A percentile compares a stretch with the other conserved stretches of the same genome.
Conservation (phyloP, 768 basidiomycete genomes). For the Termitomyces sp. region DNA sequence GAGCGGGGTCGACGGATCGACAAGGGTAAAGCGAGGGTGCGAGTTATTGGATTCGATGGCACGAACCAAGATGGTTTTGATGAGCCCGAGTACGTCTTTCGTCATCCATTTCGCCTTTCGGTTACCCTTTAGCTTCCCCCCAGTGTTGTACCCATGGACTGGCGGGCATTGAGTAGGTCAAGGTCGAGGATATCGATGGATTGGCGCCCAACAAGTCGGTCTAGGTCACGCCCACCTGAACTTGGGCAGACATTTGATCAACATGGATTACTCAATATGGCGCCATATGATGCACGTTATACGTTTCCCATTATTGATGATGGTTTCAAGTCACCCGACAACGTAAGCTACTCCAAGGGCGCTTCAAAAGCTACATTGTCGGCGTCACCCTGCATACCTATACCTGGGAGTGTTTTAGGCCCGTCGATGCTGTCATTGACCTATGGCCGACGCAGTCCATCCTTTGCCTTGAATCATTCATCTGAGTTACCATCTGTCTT, state of each 20-base stretch:
- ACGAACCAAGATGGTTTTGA: slow-evolving; percentile 64
- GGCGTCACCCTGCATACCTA: slow-evolving; percentile 28
- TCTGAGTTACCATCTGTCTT: slow-evolving; percentile 41
- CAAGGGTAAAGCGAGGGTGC: slow-evolving; percentile 75
- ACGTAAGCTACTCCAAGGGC: slow-evolving; percentile 15
- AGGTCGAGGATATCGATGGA: slow-evolving; percentile 90
- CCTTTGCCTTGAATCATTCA: slow-evolving; percentile 24
- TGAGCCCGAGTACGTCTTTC: slow-evolving; percentile 62
- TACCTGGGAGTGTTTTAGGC: slow-evolving; percentile 26
- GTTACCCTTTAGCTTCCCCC: not conserved
- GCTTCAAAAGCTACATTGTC: slow-evolving; percentile 13
- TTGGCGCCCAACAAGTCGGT: slow-evolving; percentile 77
- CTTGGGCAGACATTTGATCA: slow-evolving; percentile 44
- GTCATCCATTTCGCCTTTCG: not conserved
- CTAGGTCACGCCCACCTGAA: slow-evolving; percentile 70
- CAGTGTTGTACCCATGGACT: slow-evolving; percentile 78
- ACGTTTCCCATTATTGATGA: slow-evolving; percentile 32
- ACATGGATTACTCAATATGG: slow-evolving; percentile 22
- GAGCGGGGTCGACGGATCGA: slow-evolving; percentile 70
- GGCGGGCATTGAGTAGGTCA: slow-evolving; percentile 88
- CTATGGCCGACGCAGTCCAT: slow-evolving; percentile 39
- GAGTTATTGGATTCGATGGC: slow-evolving; percentile 79
- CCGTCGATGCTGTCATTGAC: slow-evolving; percentile 33
- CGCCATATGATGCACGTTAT: slow-evolving; percentile 36
- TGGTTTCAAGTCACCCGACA: slow-evolving; percentile 21